Conservation (phyloP, 768 basidiomycete genomes). For the Russula sp. region DNA sequence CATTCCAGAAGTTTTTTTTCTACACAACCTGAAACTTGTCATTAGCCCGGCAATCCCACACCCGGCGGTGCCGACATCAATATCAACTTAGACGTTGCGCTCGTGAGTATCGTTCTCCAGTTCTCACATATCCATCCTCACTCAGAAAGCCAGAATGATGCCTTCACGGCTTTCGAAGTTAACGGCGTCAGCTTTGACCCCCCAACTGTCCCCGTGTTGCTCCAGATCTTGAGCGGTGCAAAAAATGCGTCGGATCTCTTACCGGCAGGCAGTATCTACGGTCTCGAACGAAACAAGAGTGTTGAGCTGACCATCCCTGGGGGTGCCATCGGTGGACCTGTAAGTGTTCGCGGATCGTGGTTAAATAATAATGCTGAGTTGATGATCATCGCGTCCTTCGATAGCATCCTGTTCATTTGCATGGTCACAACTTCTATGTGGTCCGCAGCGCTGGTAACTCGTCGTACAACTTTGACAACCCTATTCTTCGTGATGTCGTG, state of each 20-base stretch:
- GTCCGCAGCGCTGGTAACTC: conserved; percentile 27
- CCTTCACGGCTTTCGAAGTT: background rate
- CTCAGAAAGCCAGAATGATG: background rate
- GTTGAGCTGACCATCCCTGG: conserved; percentile 21
- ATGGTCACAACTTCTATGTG: conserved; percentile 29
- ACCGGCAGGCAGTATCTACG: conserved; percentile 20
- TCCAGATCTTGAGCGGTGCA: conserved; percentile 22
- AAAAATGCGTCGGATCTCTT: conserved; percentile 6
- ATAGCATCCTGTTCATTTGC: conserved; percentile 25
- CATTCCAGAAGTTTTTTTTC: background rate
- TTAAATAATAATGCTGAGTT: no score
- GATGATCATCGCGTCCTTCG: background rate
- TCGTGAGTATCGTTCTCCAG: background rate
- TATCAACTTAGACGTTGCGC: background rate
- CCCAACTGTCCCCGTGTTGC: conserved; percentile 22
- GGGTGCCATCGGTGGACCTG: conserved; percentile 15
- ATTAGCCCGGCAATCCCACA: background rate
- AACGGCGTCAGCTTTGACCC: background rate
- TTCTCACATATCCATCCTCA: background rate
- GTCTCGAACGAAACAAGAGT: background rate
- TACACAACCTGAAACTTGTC: no score
- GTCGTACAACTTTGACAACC: conserved; percentile 29
- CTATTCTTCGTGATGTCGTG: conserved; percentile 28
- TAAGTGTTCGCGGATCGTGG: background rate
- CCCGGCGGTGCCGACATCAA: background rate